Base-by-base conservation (phyloP, 257 asterid species). In the Plantago elongata region DNA sequence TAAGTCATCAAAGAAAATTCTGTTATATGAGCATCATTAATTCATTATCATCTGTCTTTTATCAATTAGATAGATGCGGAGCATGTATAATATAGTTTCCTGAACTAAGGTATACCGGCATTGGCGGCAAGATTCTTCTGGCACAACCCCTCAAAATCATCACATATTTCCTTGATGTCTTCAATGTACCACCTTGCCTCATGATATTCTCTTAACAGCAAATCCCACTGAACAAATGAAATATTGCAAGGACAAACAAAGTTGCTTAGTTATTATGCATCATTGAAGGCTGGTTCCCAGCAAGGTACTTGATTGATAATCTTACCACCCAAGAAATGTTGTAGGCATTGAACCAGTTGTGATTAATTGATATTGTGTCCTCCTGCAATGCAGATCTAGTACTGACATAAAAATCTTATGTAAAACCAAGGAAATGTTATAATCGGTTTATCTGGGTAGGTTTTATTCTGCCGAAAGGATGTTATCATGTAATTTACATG, bases 41-140 rank as follows among this genome's bases (percentile, higher is more conserved):
- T 22, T 22, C 27, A 22, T 22, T 7, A 34, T 0, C 40, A 7
- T 34, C 40, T 34, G 1, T 4, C 40, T 8, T 22, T 14, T 18
- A 22, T 3, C 9, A 49, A 17, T 22, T 52, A 52, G 57, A 52
- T 52, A 52, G 57, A 52, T 22, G 57, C 2, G 11, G 38, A 52
- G 37, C 38, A 52, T 52, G 38, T 9, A 52, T 22, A 15, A 11
- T 15, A 22, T 17, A 48, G 17, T 66, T 48, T 5, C 51, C 30
- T 12, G 44, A 58, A 58, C 51, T 17, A 54, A 13, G n/a, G 54
- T 51, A 37, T 64, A 86, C 96, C 95, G 66, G 99, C 84, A 77
- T 93, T 93, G 51, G 99, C 90, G 4, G 96, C 99, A 14, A 89
- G 99, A 79, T 93, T 93, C 52, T 81, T 73, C 80, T 93, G 99